Conservation (phyloP, 495 filamentous ascomycete species). For the Aspergillus coremiiformis region DNA sequence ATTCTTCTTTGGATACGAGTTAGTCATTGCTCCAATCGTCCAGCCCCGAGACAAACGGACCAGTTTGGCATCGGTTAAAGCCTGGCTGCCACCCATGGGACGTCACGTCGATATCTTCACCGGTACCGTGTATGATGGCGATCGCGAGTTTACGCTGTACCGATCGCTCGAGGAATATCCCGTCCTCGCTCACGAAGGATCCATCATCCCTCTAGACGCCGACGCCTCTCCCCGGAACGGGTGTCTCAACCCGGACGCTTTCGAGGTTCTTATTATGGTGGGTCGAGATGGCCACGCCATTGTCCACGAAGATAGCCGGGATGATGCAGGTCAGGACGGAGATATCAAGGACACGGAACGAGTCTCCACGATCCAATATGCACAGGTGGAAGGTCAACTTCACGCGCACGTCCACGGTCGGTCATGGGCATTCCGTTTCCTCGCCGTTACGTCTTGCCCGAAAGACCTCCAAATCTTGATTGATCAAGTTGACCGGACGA, state of each 20-base stretch:
- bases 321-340: constrained; percentile 8
- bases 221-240: constrained; percentile 32
- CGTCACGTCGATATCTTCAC: constrained; percentile 47
- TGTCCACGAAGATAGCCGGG: constrained; percentile 30
- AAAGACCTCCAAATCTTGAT: constrained; percentile 18
- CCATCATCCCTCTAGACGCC: constrained; percentile 46
- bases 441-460: constrained; percentile 19
- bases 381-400: not conserved
- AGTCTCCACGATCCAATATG: constrained; percentile 3
- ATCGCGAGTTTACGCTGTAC: constrained; percentile 39
- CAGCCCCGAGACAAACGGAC: constrained; percentile 32
- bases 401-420: not conserved
- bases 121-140: constrained; percentile 45
- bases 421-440: constrained; percentile 12
- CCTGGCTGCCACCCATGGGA: constrained; percentile 43
- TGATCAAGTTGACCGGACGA: constrained; percentile 18
- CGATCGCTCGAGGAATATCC: constrained; percentile 38
- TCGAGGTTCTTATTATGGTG: constrained; percentile 46
- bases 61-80: constrained; percentile 29
- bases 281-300: constrained; percentile 42
- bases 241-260: constrained; percentile 24
- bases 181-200: constrained; percentile 46
- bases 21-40: constrained; percentile 49
- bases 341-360: not conserved
- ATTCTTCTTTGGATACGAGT: constrained; percentile 46